Conservation (phyloP, 805 yeast genomes). For the Metschnikowia cubensis region DNA sequence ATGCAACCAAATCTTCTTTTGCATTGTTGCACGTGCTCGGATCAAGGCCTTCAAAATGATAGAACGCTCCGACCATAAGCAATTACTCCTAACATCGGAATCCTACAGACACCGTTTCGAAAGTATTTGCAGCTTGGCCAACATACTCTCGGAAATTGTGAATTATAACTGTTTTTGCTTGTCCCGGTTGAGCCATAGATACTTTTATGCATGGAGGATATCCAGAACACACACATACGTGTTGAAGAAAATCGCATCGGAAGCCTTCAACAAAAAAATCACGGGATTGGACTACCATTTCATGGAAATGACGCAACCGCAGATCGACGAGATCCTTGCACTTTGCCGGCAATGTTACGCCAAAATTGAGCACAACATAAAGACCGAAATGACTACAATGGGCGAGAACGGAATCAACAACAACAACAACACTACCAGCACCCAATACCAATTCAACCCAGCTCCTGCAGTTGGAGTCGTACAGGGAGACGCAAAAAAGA, state of each 20-base stretch:
- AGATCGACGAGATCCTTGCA: constrained; percentile 1
- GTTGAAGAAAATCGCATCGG: constrained; percentile 3
- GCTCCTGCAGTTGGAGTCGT: background rate
- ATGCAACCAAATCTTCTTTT: constrained; percentile 24
- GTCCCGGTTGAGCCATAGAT: constrained; percentile 13
- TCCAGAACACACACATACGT: constrained; percentile 12
- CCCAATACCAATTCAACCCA: background rate
- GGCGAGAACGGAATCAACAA: background rate
- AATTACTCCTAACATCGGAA: constrained; percentile 13
- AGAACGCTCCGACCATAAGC: constrained; percentile 18
- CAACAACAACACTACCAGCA: too few relatives aligned
- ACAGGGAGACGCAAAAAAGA: background rate
- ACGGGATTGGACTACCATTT: background rate
- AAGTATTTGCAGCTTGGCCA: constrained; percentile 25
- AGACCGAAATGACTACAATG: too few relatives aligned
- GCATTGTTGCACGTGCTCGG: constrained; percentile 24
- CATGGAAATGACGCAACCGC: constrained; percentile 1
- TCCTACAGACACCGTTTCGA: constrained; percentile 21
- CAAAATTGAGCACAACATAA: background rate
- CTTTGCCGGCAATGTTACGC: background rate
- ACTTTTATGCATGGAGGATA: constrained; percentile 17
- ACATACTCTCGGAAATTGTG: constrained; percentile 23
- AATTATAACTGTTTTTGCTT: constrained; percentile 10
- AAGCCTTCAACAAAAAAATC: constrained; percentile 2
- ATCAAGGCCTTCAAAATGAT: constrained; percentile 22